Base-by-base conservation (phyloP, 768 basidiomycete species). In the Hericium alpestre region DNA sequence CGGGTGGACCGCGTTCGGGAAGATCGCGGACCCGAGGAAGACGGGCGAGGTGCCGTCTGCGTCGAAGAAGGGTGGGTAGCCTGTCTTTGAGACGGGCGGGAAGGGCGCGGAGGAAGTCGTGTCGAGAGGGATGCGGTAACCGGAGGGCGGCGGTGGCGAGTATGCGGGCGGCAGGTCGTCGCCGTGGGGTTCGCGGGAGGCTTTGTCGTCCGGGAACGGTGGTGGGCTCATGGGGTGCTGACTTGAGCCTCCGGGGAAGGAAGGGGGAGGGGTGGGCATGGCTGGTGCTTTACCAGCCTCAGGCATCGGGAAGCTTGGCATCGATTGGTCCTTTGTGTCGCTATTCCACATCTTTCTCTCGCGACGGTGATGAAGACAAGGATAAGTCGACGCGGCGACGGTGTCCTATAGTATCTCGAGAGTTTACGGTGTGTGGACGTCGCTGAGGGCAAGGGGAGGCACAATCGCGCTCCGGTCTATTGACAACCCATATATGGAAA, bases 1-100 rank as follows among this genome's bases (percentile, higher is more conserved):
- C 3, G 90, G 90, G 58, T 92, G 89, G 2, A 90, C 86, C 0
- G 83, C 81, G 59, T 73, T 62, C 9, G 56, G 73, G 65, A 90
- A 74, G 49, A 90, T 70, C 11, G 87, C 90, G 4, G 86, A 87
- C 13, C 88, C 90, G 37, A 93, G 62, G 71, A 76, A 93, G 58
- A 90, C 66, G 5, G 84, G 83, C 1, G 78, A 76, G 23, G 62
- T 58, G 1, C 81, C 79, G 63, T 86, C 81, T 1, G 72, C 67
- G 64, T 92, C 87, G 39, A 68, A 63, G 63, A 77, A 80, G 1
- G 80, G 76, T 0, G 87, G 78, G 1, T 59, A 70, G 18, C 80
- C 82, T 38, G 76, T 67, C 57, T 77, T 70, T 2, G 70, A 41
- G 1, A 59, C 43, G 22, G 65, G 59, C 4, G 84, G 80, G 68